phyloP scores from a whole-genome alignment of 371 early-diverging fungal genomes.

The Zopfochytrium polystomum region DNA sequence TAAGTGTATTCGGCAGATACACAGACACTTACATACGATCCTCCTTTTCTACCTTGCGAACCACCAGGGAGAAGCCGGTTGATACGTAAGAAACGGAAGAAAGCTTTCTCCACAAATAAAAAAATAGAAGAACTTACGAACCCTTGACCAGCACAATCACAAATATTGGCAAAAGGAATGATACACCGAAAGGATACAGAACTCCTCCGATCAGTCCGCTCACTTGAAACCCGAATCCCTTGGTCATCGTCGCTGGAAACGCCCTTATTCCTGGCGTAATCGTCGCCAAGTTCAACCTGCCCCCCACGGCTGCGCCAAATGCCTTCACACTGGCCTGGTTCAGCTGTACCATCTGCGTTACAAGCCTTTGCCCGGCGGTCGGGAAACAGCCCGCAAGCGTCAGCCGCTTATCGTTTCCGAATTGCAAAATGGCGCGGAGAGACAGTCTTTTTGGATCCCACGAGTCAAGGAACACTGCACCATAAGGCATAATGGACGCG shows the following conservation, averaged over 20 bases:
- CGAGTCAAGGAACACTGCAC: slow-evolving; percentile 50
- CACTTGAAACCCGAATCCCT: slow-evolving; percentile 47
- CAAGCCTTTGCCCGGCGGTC: slow-evolving; percentile 50
- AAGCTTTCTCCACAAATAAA: no score
- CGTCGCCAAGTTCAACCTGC: slow-evolving; percentile 15
- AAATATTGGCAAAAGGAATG: slow-evolving; percentile 71
- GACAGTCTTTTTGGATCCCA: slow-evolving; percentile 34
- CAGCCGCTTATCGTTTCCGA: slow-evolving; percentile 58
- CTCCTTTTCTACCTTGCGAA: slow-evolving; percentile 56
- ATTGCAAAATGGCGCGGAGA: slow-evolving; percentile 34
- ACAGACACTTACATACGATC: slow-evolving; percentile 45
- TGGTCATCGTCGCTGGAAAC: slow-evolving; percentile 51
- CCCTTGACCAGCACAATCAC: slow-evolving; percentile 61
- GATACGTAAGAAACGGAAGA: background rate
- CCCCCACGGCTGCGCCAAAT: slow-evolving; percentile 18
- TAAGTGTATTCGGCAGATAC: background rate
- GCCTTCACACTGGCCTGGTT: slow-evolving; percentile 51
- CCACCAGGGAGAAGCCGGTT: background rate
- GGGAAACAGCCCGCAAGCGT: slow-evolving; percentile 51
- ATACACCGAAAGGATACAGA: slow-evolving; percentile 72
- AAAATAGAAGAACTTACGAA: no score
- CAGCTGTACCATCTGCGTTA: slow-evolving; percentile 51
- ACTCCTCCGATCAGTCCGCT: slow-evolving; percentile 58
- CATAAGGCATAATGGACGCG: slow-evolving; percentile 50
- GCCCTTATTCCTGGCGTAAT: slow-evolving; percentile 63